A percentile compares a stretch with the other conserved stretches of the same genome.
phyloP scores from a whole-genome alignment of 441 rosid species.

The Bruguiera hainesii region DNA sequence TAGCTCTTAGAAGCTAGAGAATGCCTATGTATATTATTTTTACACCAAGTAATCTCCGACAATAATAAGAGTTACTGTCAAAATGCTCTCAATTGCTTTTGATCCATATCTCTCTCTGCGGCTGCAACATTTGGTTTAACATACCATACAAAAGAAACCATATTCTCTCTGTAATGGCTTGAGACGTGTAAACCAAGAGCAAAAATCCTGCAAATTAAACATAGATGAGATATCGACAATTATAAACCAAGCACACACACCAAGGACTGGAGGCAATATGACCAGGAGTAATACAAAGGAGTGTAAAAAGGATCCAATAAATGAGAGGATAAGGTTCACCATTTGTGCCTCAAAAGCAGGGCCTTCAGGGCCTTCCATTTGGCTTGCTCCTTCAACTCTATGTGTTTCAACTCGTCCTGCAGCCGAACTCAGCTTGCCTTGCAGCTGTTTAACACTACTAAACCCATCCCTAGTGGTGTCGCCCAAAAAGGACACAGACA shows the following conservation, averaged over 20 bases:
- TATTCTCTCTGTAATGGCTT: no score
- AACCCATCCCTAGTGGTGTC: conserved; percentile 84
- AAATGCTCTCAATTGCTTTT: neutral
- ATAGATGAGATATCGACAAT: neutral
- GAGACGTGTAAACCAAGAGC: no score
- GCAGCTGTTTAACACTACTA: conserved; percentile 78
- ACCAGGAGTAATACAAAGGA: neutral
- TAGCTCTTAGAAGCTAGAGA: conserved; percentile 1
- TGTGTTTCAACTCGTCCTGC: conserved; percentile 64
- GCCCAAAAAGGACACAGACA: conserved; percentile 79
- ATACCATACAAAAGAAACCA: no score
- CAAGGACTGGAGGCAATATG: neutral
- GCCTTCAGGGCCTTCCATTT: conserved; percentile 94
- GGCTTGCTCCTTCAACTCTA: conserved; percentile 81
- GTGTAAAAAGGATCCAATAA: conserved; percentile 24
- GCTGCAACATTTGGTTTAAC: no score
- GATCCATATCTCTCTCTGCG: no score
- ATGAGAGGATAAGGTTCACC: conserved; percentile 56
- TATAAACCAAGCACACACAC: neutral
- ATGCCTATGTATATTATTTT: neutral
- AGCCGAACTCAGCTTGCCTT: conserved; percentile 67
- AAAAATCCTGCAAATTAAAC: neutral
- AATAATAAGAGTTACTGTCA: neutral
- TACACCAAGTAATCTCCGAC: neutral
- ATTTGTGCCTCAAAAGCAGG: conserved; percentile 73